Evolutionary conservation across 78 protist genomes (phyloP), one percentile per base, ranked within the genome.

Genomic region (Dictyostelium firmibasis): DNA sequence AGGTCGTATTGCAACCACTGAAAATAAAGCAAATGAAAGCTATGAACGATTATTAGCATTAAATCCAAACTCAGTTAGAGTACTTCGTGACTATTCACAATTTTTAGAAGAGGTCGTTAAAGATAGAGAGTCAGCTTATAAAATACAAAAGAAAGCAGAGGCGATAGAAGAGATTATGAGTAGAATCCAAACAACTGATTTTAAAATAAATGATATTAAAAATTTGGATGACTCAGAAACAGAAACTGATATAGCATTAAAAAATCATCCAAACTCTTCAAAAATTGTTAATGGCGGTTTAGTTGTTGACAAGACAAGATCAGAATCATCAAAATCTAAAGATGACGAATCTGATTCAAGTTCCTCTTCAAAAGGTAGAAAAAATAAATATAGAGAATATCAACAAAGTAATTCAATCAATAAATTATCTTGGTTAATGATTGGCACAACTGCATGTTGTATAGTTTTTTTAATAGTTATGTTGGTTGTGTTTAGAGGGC

Each of bases 61-160:
- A 3, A 89, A 89, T n/a, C 94, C 94, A 35, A 78, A 81, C 57
- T 89, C 94, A 8, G 86, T 89, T 16, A 79, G 94, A 50, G 94
- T 89, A 33, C 47, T 89, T 1, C 57, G 94, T 33, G 94, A 89
- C 23, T 89, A 81, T 38, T 53, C 94, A n/a, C 94, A 89, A 43
- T 89, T 89, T 33, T 36, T 89, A 3, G 94, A 89, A 62, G 94
- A 89, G n/a, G 86, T 89, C 8, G 94, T 89, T 11, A 89, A 81
- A 81, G 94, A 89, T 67, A 69, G 38, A 10, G 67, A 81, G 18
- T 25, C 78, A 10, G 25, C 94, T 3, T 7, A 18, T 33, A 31
- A 50, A 7, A 29, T 89, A 25, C 74, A 77, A 43, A 89, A 89
- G 82, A 57, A 69, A n/a, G 94, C 94, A 0, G 94, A 89, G 16